These are phyloP conservation scores for Thuja plicata DNA, from an alignment of 83 land plant genomes.

Conservation along the genomic window DNA sequence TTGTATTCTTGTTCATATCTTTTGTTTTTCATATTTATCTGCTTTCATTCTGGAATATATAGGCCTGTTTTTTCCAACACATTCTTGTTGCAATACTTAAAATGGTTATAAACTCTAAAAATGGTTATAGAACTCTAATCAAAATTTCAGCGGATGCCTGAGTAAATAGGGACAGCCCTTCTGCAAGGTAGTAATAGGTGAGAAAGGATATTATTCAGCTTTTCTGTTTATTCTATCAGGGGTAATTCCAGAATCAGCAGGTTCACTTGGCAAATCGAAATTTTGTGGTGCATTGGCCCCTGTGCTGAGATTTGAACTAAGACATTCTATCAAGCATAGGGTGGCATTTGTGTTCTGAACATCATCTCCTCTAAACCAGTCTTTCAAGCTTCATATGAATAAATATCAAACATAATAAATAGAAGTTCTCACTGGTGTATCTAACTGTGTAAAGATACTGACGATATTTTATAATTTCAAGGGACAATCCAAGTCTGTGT, in stretches of 20 bases:
- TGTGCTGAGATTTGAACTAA: background rate
- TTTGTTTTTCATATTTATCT: background rate
- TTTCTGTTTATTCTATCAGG: background rate
- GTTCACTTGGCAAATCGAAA: background rate
- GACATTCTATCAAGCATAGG: background rate
- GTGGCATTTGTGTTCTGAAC: background rate
- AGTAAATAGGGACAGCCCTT: background rate
- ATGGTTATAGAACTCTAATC: background rate
- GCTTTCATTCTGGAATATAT: background rate
- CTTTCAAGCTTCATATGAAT: background rate
- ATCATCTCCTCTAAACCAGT: background rate
- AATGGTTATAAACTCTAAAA: background rate
- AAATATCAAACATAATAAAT: background rate
- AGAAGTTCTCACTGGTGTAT: background rate
- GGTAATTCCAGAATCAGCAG: background rate
- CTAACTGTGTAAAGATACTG: background rate
- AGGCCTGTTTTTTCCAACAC: background rate
- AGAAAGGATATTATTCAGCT: background rate
- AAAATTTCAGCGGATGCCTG: background rate
- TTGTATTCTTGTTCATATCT: background rate
- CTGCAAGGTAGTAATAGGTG: background rate
- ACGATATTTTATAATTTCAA: background rate
- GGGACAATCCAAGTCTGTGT: background rate
- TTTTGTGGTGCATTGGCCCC: background rate
- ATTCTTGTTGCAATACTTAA: background rate